Evolutionary conservation across 2,329 filamentous ascomycete species (phyloP).

Genomic region (Paecilomyces formosus): DNA sequence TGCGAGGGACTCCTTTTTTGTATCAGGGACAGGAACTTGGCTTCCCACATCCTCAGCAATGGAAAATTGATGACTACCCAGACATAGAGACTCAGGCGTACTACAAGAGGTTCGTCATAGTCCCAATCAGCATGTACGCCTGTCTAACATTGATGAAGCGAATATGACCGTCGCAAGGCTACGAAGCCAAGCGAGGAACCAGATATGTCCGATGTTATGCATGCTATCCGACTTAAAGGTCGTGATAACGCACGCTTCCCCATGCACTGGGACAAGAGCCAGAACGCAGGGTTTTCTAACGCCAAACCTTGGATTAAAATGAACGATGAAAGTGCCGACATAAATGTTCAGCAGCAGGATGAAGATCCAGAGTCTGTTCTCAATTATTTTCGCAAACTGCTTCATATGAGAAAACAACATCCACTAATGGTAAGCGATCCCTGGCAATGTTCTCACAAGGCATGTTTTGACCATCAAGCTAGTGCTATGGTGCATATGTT

Average conservation of each 20-base stretch:
- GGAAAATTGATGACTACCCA: constrained; percentile 40
- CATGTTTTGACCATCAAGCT: neutral
- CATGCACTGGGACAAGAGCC: constrained; percentile 55
- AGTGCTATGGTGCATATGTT: constrained; percentile 11
- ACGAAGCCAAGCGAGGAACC: constrained; percentile 7
- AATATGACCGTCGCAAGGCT: constrained; percentile 7
- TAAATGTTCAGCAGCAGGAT: constrained; percentile 47
- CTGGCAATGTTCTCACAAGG: neutral
- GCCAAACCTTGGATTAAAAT: constrained; percentile 57
- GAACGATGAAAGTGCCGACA: constrained; percentile 49
- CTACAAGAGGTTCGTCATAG: constrained; percentile 30
- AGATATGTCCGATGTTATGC: constrained; percentile 10
- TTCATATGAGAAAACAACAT: constrained; percentile 48
- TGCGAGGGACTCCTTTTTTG: constrained; percentile 51
- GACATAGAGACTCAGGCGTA: constrained; percentile 42
- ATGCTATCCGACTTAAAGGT: constrained; percentile 9
- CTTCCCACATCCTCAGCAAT: constrained; percentile 49
- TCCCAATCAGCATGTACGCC: neutral
- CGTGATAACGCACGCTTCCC: constrained; percentile 62
- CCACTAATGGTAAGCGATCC: constrained; percentile 8
- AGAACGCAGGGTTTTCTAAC: constrained; percentile 51
- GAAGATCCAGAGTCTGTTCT: constrained; percentile 41
- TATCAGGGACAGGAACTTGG: constrained; percentile 57
- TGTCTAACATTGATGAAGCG: neutral
- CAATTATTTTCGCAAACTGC: constrained; percentile 48